Base-by-base conservation (phyloP, 345 rosid species). In the Lepidium africanum region DNA sequence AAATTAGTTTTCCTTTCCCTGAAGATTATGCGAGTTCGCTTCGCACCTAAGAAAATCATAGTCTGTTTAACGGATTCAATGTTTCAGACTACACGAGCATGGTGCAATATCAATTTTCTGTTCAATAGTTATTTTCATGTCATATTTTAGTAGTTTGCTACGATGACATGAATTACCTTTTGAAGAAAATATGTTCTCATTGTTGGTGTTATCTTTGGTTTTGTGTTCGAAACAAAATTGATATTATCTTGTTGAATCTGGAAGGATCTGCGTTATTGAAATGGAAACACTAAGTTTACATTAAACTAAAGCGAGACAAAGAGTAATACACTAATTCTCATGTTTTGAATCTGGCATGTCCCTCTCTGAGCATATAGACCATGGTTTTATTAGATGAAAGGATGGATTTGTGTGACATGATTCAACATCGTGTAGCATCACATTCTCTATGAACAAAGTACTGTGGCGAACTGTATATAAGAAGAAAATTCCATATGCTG, bases 51-150 rank as follows among this genome's bases (percentile, higher is more conserved):
- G 70, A 62, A 75, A 67, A 67, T 74, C 78, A 60, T 60, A 75
- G 78, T 75, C 69, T 75, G 70, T 13, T 12, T 1, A 45, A 56
- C 69, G 27, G 64, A 27, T 74, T 17, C 5, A 47, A 61, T 68
- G 73, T 63, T 68, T 68, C 78, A 74, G 74, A 67, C 65, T 74
- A 67, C 69, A 74, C 78, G 78, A 74, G 78, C 78, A 74, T 74
- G 78, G 73, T 74, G 78, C 73, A 27, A 67, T 67, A 74, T 53
- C 9, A 59, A 45, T 3, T 13, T 66, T 67, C 49, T 74, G 1
- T 45, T 32, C 2, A 9, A 16, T 45, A 59, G 63, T 67, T 51
- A 30, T 16, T 46, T 21, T 37, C 11, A 25, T 45, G 42, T 47
- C 64, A 45, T 68, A 17, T 57, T 33, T 30, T 21, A 47, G 25